These are phyloP conservation scores for Solanum hybrid DNA, from an alignment of 305 asterid genomes.

Conservation along the genomic window DNA sequence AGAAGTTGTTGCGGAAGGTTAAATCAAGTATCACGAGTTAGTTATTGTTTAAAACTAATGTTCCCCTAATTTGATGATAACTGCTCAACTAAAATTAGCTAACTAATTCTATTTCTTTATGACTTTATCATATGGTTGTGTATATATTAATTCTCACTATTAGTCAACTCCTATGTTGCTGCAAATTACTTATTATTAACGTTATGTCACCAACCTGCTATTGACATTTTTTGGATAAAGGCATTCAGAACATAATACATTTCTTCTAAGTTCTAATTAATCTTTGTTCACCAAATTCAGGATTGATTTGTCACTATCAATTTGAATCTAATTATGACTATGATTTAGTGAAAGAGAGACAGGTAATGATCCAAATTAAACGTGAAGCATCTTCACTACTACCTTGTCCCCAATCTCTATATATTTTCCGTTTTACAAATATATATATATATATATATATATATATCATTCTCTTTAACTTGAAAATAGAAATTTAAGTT, in stretches of 20 bases:
- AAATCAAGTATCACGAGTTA: neutral
- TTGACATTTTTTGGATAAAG: neutral
- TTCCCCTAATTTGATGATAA: conserved; percentile 4
- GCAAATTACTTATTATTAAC: neutral
- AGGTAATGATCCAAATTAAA: neutral
- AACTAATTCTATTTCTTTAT: neutral
- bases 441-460: too few relatives aligned
- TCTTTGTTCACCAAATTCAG: neutral
- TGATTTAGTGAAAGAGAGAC: neutral
- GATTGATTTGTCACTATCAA: neutral
- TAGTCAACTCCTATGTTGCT: neutral
- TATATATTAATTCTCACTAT: neutral
- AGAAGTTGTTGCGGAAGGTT: neutral
- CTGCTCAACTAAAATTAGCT: conserved; percentile 1
- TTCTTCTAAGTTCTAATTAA: neutral
- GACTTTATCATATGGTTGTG: neutral
- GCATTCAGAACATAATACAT: neutral
- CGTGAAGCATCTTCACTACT: neutral
- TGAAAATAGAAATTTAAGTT: neutral
- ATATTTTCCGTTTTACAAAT: neutral
- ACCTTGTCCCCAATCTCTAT: neutral
- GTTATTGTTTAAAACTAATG: neutral
- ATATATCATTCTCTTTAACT: neutral
- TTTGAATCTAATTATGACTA: neutral
- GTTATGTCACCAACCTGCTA: neutral